These are phyloP conservation scores for Eleusine indica DNA, from an alignment of 176 grass and related monocot genomes.

Conservation along the genomic window DNA sequence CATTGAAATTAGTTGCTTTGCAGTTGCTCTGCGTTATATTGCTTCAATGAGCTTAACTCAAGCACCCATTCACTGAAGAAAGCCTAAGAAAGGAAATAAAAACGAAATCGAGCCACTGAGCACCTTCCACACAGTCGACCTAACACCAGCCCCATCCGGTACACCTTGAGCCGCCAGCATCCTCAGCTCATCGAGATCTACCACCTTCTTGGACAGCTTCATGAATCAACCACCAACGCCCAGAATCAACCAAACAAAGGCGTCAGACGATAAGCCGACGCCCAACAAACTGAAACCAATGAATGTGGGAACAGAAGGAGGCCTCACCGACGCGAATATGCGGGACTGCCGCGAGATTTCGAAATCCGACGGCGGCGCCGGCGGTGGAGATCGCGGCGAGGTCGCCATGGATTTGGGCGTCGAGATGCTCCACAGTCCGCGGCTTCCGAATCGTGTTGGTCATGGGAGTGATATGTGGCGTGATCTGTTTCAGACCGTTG, in stretches of 20 bases:
- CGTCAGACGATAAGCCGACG: not conserved
- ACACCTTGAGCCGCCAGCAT: slow-evolving; percentile 72
- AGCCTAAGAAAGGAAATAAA: slow-evolving; percentile 3
- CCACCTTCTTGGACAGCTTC: slow-evolving; percentile 76
- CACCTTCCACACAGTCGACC: slow-evolving; percentile 90
- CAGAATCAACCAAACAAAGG: not conserved
- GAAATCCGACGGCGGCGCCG: slow-evolving; percentile 34
- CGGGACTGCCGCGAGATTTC: slow-evolving; percentile 85
- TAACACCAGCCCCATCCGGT: slow-evolving; percentile 71
- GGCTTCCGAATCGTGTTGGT: not conserved
- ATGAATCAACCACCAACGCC: slow-evolving; percentile 9
- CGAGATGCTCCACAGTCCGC: not conserved
- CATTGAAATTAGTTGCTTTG: not conserved
- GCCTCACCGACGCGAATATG: slow-evolving; percentile 60
- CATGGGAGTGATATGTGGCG: not conserved
- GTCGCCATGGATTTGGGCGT: slow-evolving; percentile 50
- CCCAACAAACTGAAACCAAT: not conserved
- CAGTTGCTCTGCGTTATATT: not conserved
- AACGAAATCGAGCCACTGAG: not conserved
- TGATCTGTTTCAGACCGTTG: slow-evolving; percentile 10
- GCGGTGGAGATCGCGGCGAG: slow-evolving; percentile 44
- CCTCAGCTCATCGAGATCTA: slow-evolving; percentile 82
- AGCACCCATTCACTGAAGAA: not conserved
- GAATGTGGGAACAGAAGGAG: not conserved
- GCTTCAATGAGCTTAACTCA: not conserved